phyloP scores from a whole-genome alignment of 345 rosid genomes.

The Erodium maritimum region DNA sequence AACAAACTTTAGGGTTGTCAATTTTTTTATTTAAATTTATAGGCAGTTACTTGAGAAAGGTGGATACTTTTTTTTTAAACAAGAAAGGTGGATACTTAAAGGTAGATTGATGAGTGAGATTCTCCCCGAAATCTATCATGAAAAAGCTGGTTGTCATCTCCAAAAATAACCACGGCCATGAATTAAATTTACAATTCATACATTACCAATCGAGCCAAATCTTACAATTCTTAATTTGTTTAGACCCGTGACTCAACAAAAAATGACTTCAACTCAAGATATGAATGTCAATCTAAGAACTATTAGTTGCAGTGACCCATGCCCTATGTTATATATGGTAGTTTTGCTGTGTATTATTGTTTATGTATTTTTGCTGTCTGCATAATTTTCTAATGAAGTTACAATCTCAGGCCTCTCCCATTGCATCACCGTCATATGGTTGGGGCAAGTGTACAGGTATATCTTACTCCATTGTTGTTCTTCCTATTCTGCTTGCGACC shows the following conservation, averaged over 20 bases:
- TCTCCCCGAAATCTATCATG: not conserved
- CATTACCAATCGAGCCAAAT: not conserved
- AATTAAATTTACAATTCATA: no score
- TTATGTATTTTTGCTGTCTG: not conserved
- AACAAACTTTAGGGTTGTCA: no score
- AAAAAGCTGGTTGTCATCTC: not conserved
- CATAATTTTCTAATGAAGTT: conserved; percentile 11
- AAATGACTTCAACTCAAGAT: not conserved
- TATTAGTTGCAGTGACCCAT: no score
- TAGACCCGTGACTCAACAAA: not conserved
- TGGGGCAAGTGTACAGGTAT: conserved; percentile 71
- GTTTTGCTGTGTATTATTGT: not conserved
- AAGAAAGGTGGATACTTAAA: no score
- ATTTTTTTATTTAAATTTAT: no score
- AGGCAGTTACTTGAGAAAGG: no score
- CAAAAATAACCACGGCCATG: not conserved
- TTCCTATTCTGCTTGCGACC: conserved; percentile 5
- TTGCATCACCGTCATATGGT: conserved; percentile 79
- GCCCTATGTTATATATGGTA: not conserved
- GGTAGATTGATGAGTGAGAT: no score
- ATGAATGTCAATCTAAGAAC: not conserved
- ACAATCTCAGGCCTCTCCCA: conserved; percentile 75
- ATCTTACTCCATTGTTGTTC: conserved; percentile 4
- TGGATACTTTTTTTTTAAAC: no score
- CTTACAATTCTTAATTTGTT: not conserved